Base-by-base conservation (phyloP, 768 basidiomycete species). In the Boletus sensibilis region DNA sequence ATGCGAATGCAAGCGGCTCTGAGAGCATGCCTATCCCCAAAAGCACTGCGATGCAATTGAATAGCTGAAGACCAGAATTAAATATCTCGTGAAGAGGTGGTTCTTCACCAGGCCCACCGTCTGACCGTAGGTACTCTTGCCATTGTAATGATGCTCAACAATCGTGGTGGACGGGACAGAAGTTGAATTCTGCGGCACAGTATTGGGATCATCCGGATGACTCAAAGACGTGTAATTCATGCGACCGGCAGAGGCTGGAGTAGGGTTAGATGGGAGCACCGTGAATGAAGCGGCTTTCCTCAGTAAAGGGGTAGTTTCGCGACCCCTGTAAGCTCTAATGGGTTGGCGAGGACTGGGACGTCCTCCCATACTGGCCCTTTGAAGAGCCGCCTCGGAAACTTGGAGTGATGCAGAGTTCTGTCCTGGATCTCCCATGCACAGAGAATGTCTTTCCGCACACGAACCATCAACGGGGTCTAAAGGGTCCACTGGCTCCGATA, bases 21-120 rank as follows among this genome's bases (percentile, higher is more conserved):
- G 92, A 92, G 18, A 95, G 79, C 79, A 96, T 87, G 5, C 94
- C 94, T 59, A 95, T 87, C 7, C 94, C 94, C 20, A 94, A 77
- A 12, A 96, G 75, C 34, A 94, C 89, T 14, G 92, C 92, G 33
- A 87, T 89, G 11, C 87, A 87, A 64, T 95, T 95, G 72, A 94
- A 94, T n/a, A 96, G 73, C 92, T 92, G 55, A 35, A 38, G 25
- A 38, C 51, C 34, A 38, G 55, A 2, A 42, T 53, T 62, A 5
- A 60, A 49, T n/a, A 42, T 54, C 11, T 23, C 25, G 13, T 33
- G 21, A 45, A 21, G 1, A 13, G 14, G 47, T 20, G 14, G 27
- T 11, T 37, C 31, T 44, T 23, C 21, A 42, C 29, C 0, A 34
- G 27, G 61, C 83, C 55, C 60, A 87, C 87, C 45, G 86, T 88